Percentiles rank a stretch among this genome's conserved stretches.
Evolutionary conservation across 352 stramenopile species (phyloP).

Genomic region (Phytophthora sp.): DNA sequence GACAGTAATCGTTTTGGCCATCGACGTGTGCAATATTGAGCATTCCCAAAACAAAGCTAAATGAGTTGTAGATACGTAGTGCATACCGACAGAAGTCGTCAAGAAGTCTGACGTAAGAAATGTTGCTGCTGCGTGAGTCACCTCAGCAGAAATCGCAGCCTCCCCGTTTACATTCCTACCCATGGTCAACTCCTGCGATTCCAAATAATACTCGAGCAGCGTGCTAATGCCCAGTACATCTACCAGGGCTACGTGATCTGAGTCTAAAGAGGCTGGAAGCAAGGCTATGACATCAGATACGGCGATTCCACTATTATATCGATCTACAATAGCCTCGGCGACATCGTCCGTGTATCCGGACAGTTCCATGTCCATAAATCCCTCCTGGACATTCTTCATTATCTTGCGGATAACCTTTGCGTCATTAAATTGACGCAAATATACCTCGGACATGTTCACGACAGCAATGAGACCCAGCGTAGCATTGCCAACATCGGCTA

Average conservation of each 20-base stretch:
- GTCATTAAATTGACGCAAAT: slow-evolving; percentile 42
- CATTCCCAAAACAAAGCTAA: slow-evolving; percentile 53
- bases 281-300: slow-evolving; percentile 23
- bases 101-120: slow-evolving; percentile 43
- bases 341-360: slow-evolving; percentile 31
- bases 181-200: slow-evolving; percentile 40
- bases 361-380: slow-evolving; percentile 24
- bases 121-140: slow-evolving; percentile 34
- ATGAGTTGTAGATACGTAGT: slow-evolving; percentile 34
- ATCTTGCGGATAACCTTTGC: slow-evolving; percentile 36
- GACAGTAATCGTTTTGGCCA: slow-evolving; percentile 38
- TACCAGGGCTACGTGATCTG: slow-evolving; percentile 32
- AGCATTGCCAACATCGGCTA: slow-evolving; percentile 29
- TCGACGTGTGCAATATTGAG: slow-evolving; percentile 40
- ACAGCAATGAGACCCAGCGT: slow-evolving; percentile 25
- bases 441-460: slow-evolving; percentile 36
- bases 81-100: slow-evolving; percentile 41
- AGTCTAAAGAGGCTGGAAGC: slow-evolving; percentile 28
- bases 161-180: slow-evolving; percentile 46
- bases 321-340: slow-evolving; percentile 27
- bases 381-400: slow-evolving; percentile 46
- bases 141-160: slow-evolving; percentile 41
- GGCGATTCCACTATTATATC: slow-evolving; percentile 35
- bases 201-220: slow-evolving; percentile 29
- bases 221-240: slow-evolving; percentile 35